These are phyloP conservation scores for Penicillium soppii DNA, from an alignment of 495 filamentous ascomycete species.

Conservation along the genomic window DNA sequence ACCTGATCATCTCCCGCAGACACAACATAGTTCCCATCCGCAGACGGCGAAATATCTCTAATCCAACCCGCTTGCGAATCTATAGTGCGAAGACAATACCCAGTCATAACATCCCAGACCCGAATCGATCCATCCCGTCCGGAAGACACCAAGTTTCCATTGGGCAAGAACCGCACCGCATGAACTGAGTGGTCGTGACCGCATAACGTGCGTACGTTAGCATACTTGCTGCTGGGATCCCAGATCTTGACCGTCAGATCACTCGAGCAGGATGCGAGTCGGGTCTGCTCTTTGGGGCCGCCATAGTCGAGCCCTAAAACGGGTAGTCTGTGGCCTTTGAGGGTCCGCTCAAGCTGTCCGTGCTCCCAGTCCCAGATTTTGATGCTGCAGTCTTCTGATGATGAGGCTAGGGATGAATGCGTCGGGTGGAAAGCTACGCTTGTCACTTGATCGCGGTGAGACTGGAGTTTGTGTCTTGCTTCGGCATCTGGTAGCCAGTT, in stretches of 20 bases:
- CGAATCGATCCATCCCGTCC: slow-evolving; percentile 33
- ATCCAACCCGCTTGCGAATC: slow-evolving; percentile 59
- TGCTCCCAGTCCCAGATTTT: slow-evolving; percentile 98
- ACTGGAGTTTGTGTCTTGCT: slow-evolving; percentile 76
- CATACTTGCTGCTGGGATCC: slow-evolving; percentile 90
- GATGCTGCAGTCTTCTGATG: slow-evolving; percentile 88
- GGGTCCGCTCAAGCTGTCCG: slow-evolving; percentile 82
- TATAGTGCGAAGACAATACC: slow-evolving; percentile 6
- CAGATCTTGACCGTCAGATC: slow-evolving; percentile 93
- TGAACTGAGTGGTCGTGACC: slow-evolving; percentile 93
- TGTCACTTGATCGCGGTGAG: slow-evolving; percentile 75
- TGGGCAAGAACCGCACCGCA: slow-evolving; percentile 77
- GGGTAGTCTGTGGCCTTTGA: slow-evolving; percentile 87
- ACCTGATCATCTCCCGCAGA: slow-evolving; percentile 79
- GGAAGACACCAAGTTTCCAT: slow-evolving; percentile 77
- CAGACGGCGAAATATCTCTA: slow-evolving; percentile 74
- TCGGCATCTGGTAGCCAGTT: slow-evolving; percentile 78
- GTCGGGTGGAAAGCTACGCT: slow-evolving; percentile 90
- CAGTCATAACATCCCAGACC: slow-evolving; percentile 10
- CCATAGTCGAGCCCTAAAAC: slow-evolving; percentile 88
- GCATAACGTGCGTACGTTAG: slow-evolving; percentile 84
- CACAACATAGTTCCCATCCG: slow-evolving; percentile 78
- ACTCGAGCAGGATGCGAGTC: slow-evolving; percentile 85
- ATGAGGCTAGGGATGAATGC: slow-evolving; percentile 83
- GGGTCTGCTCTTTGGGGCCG: slow-evolving; percentile 73